phyloP scores from a whole-genome alignment of 495 filamentous ascomycete species.

The Lepraria neglecta region DNA sequence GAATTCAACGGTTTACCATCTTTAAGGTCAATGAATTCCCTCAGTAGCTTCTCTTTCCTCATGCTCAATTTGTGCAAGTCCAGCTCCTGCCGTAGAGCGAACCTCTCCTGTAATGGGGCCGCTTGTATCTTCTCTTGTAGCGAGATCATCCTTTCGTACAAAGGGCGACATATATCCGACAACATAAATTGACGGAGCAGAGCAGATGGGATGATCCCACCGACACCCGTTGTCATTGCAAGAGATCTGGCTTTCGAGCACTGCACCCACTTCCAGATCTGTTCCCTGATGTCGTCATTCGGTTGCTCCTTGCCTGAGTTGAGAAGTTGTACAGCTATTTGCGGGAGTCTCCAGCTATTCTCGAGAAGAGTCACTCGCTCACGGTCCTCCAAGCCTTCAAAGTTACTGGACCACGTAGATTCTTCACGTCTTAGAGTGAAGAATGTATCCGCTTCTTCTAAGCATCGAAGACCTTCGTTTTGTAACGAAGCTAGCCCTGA shows the following conservation, averaged over 20 bases:
- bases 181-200: conserved; percentile 2
- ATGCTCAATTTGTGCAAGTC: conserved; percentile 4
- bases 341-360: conserved; percentile 7
- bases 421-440: conserved; percentile 8
- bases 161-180: conserved; percentile 6
- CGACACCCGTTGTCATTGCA: conserved; percentile 4
- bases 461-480: conserved; percentile 5
- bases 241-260: conserved; percentile 6
- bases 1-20: conserved; percentile 5
- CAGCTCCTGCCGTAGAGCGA: conserved; percentile 5
- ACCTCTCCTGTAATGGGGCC: conserved; percentile 4
- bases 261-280: conserved; percentile 6
- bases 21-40: conserved; percentile 5
- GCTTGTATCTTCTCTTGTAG: conserved; percentile 6
- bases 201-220: conserved; percentile 6
- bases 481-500: conserved; percentile 2
- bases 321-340: conserved; percentile 7
- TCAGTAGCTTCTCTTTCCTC: conserved; percentile 6
- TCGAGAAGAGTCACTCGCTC: conserved; percentile 4
- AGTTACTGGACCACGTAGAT: conserved; percentile 11
- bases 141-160: conserved; percentile 8
- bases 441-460: conserved; percentile 8
- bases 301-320: conserved; percentile 4
- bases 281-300: conserved; percentile 3
- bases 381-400: conserved; percentile 6